Percentiles rank a stretch among this genome's conserved stretches.
Conservation (phyloP, 169 alveolate species). For the Perkinsus marinus region DNA sequence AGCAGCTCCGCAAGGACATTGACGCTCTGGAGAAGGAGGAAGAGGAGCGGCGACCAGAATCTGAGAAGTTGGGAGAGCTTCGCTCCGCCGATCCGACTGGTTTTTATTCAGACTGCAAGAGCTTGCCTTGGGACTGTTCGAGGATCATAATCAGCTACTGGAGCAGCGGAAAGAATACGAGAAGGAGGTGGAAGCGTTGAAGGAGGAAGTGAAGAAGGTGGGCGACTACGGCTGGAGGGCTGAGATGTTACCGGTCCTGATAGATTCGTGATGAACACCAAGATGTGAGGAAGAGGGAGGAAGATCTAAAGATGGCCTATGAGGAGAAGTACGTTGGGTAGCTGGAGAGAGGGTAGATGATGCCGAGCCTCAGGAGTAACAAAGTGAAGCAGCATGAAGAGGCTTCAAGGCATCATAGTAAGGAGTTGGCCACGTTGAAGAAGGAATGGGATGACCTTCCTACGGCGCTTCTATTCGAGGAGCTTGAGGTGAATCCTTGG, state of each 20-base stretch:
- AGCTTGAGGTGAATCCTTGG: too few relatives aligned
- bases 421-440: neutral
- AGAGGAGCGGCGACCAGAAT: too few relatives aligned
- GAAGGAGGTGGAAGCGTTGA: conserved; percentile 2
- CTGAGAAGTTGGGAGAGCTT: too few relatives aligned
- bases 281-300: conserved; percentile 9
- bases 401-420: too few relatives aligned
- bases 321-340: neutral
- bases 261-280: neutral
- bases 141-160: conserved; percentile 14
- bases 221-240: neutral
- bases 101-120: too few relatives aligned
- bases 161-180: conserved; percentile 16
- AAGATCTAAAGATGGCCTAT: neutral
- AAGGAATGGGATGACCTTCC: neutral
- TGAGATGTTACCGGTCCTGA: too few relatives aligned
- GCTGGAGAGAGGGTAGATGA: neutral
- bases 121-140: neutral
- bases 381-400: neutral
- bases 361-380: neutral
- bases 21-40: too few relatives aligned
- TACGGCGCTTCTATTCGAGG: too few relatives aligned
- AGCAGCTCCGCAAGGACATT: too few relatives aligned
- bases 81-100: too few relatives aligned
- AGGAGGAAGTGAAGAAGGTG: conserved; percentile 2